Base-by-base conservation (phyloP, 2,329 filamentous ascomycete species). In the Curvularia sp. region DNA sequence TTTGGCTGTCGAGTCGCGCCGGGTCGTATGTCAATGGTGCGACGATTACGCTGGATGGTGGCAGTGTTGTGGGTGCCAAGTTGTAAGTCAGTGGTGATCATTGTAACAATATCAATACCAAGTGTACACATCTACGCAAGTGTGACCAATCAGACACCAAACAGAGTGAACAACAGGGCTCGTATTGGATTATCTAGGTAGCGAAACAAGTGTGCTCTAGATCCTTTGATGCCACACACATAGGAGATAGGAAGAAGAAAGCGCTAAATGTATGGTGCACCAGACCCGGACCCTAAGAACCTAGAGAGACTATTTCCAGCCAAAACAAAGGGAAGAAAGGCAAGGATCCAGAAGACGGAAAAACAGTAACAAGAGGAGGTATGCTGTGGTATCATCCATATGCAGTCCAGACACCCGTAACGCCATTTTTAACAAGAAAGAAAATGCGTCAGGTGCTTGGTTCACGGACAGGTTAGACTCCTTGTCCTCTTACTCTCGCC, bases 1-100 rank as follows among this genome's bases (percentile, higher is more conserved):
- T 93, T 55, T 93, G 89, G 76, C 75, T 93, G 71, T 82, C 84
- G 39, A 89, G 88, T 67, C 80, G 84, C 54, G 90, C 89, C 1
- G 89, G 90, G 0, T 71, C 74, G 1, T 80, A 70, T 65, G 76
- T 80, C 0, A 80, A 79, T 61, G 78, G 78, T 1, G 77, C 78
- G 15, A 79, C 78, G n/a, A 77, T 80, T 67, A 65, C 77, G 39
- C 39, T 80, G 54, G 78, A 80, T 63, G 78, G 78, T 0, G 78
- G 78, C 5, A 75, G 70, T 42, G 63, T 79, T 4, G 71, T 79
- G 26, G 59, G 60, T 15, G 65, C 75, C 0, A 79, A 79, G 70
- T 53, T 80, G 54, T 80, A 24, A 57, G 44, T 33, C 3, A 9
- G 2, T 5, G n/a, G n/a, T 20, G 9, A 18, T 30, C 2, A 30